Base-by-base conservation (phyloP, 2,329 filamentous ascomycete genomes). In the Magnaporthiopsis rhizophila region DNA sequence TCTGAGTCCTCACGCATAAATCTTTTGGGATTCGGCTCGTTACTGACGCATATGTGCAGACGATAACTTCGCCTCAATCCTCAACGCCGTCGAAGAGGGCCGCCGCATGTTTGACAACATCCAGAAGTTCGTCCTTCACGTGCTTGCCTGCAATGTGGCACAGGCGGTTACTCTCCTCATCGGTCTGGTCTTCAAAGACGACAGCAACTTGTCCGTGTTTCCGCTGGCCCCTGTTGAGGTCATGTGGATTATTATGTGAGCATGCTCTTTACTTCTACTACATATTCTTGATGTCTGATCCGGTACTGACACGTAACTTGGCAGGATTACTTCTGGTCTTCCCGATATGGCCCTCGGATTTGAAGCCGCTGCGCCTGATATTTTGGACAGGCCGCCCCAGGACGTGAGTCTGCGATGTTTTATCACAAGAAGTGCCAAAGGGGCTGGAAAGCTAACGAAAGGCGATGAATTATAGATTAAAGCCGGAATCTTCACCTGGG, bases 301-400 rank as follows among this genome's bases (percentile, higher is more conserved):
- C 6, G 18, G 15, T 21, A 24, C 21, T 24, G 45, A 53, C 45
- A 9, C 21, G 18, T 18, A 5, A 53, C n/a, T 53, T 11, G 21
- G 1, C 9, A 53, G 45, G 45, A 81, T 89, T 65, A 89, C 87
- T 1, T 87, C 84, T 61, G 83, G 82, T 53, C 78, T 89, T 66
- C 86, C 86, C 3, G 87, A 88, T 67, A 88, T 89, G 83, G 87
- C 86, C 64, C 77, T 89, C 5, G 86, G 87, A 13, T 85, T 88
- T 75, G 86, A 89, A 72, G 74, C 80, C 56, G 85, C 86, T 0
- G 82, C 83, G 0, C 81, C 85, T 0, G 86, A 89, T 71, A 83
- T 89, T 66, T 83, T 89, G 75, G 70, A 77, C 53, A 79, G 86
- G 0, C 85, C 86, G 9, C 87, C 87, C 0, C 53, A 63, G 15